Evolutionary conservation across 2,329 filamentous ascomycete genomes (phyloP), one percentile per base, ranked within the genome.

Genomic region (Paraconiothyrium brasiliense): DNA sequence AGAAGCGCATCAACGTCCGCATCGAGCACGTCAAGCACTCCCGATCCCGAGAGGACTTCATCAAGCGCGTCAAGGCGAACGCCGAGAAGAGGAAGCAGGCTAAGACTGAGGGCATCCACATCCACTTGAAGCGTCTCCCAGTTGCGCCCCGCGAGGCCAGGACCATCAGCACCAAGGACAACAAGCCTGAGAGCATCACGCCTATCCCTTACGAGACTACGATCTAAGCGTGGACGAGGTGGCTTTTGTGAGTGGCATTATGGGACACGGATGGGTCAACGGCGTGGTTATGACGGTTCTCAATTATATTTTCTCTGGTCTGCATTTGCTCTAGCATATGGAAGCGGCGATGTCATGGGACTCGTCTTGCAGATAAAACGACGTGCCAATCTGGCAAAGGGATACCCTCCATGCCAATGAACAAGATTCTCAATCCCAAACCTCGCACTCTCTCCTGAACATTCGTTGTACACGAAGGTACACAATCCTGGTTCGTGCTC

Each of bases 1-100:
- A 99, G 92, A 99, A 99, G 93, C 94, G 95, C 84, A 90, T 99
- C 87, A 98, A 97, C 90, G 88, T 99, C 86, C 93, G 95, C 82
- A 85, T 98, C 84, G 95, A 99, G 91, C 95, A 99, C 90, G 89
- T 99, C 85, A 85, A 86, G 80, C 92, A 92, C 81, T 98, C 94
- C 76, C 92, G 95, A 83, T 98, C 94, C 79, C 90, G 95, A 81
- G 94, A 98, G 79, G 94, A 95, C 83, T 98, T 99, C 89, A 84
- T 98, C 79, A 90, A 88, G 86, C 91, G 94, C 80, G 94, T 99
- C 83, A 98, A 98, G 92, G 85, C 89, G 81, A 98, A 98, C 87
- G 93, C 94, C 79, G 90, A 88, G 81, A 90, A 93, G 84, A 95
- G 94, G 90, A 90, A 90, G 84, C 86, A 96, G 87, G 93, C 94